phyloP scores from a whole-genome alignment of 306 rosid species.

The Datisca glomerata region DNA sequence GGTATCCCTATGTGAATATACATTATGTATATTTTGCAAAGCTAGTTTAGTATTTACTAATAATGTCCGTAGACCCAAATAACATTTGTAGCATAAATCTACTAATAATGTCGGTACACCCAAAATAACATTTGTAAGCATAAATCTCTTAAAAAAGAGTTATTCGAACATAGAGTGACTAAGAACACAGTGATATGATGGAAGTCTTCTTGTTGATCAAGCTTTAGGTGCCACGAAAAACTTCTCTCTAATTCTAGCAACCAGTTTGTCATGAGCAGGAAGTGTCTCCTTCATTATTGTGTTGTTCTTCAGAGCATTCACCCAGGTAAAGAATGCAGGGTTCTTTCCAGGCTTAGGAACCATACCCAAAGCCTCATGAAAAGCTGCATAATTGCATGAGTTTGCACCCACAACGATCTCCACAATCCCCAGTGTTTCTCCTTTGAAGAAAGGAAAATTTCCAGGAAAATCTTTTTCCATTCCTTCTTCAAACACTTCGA shows the following conservation, averaged over 20 bases:
- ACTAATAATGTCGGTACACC: too few relatives aligned
- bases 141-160: too few relatives aligned
- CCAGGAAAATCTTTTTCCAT: conserved; percentile 17
- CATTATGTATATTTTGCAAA: too few relatives aligned
- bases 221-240: too few relatives aligned
- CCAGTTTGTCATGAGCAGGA: conserved; percentile 31
- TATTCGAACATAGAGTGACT: too few relatives aligned
- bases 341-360: conserved; percentile 2
- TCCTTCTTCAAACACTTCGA: conserved; percentile 29
- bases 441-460: conserved; percentile 6
- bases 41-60: too few relatives aligned
- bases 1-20: too few relatives aligned
- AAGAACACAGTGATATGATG: too few relatives aligned
- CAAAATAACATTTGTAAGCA: too few relatives aligned
- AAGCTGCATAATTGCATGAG: conserved; percentile 19
- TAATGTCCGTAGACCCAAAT: too few relatives aligned
- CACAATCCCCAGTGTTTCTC: conserved; percentile 17
- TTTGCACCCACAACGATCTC: conserved; percentile 27
- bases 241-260: conserved; percentile 8
- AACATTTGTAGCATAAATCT: too few relatives aligned
- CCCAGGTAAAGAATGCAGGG: conserved; percentile 23
- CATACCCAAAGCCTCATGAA: conserved; percentile 15
- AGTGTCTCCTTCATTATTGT: conserved; percentile 26
- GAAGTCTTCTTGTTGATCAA: too few relatives aligned
- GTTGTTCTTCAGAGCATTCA: conserved; percentile 22